These are phyloP conservation scores for Aspergillus fumigatiaffinis DNA, from an alignment of 2,329 filamentous ascomycete genomes.

Conservation along the genomic window DNA sequence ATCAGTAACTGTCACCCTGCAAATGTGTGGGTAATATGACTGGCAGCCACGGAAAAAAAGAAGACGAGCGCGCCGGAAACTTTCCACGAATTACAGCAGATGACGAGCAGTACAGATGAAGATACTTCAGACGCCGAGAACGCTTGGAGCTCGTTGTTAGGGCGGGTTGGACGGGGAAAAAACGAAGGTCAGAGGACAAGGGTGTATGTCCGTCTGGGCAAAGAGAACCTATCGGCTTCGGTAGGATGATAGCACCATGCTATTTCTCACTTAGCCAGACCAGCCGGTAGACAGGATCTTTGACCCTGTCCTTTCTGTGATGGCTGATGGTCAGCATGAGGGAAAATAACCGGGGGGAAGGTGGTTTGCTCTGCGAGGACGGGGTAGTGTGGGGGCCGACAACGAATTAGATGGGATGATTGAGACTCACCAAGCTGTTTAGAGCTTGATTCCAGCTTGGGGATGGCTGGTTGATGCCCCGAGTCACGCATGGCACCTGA, in stretches of 20 bases:
- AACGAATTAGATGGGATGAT: not conserved
- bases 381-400: not conserved
- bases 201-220: not conserved
- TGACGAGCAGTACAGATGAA: not conserved
- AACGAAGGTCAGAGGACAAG: not conserved
- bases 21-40: not conserved
- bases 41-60: slow-evolving; percentile 1
- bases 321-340: not conserved
- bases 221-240: not conserved
- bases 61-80: not conserved
- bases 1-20: not conserved
- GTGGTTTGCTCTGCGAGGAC: not conserved
- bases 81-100: slow-evolving; percentile 6
- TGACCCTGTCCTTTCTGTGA: no score
- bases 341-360: not conserved
- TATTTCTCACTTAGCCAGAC: not conserved
- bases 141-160: not conserved
- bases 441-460: not conserved
- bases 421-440: not conserved
- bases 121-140: not conserved
- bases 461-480: not conserved
- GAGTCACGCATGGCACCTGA: not conserved
- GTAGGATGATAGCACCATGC: not conserved
- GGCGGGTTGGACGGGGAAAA: not conserved
- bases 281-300: not conserved